Base-by-base conservation (phyloP, 345 rosid genomes). In the Conringia planisiliqua region DNA sequence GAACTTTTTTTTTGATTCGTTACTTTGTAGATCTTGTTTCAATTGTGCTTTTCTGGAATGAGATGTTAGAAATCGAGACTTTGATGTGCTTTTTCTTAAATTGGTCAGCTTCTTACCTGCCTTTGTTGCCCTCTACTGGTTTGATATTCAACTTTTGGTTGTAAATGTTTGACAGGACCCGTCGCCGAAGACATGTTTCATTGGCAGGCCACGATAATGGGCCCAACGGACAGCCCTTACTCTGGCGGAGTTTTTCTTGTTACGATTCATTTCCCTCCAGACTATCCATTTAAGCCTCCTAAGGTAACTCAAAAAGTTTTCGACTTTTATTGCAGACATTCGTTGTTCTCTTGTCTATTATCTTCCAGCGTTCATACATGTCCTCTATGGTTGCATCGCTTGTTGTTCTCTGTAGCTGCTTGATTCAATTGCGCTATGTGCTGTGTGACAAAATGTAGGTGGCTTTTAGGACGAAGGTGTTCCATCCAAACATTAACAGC, bases 401-500 rank as follows among this genome's bases (percentile, higher is more conserved):
- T 62, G 35, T 30, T 36, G 30, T 51, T 29, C 11, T 72, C 36
- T 73, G 11, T 22, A 48, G 29, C 57, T 35, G 59, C 54, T 42
- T 67, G 10, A 17, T 61, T 11, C 42, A 4, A 0, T 66, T 38
- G 18, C 55, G 20, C 32, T 35, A 7, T 40, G 18, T 44, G 26
- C 57, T 9, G 29, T 72, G 51, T 77, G 72, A 18, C 5, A 2
- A 78, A n/a, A 42, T 56, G 32, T 69, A 92, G 98, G 98, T 93
- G 68, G 97, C 98, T 43, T 92, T 92, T 84, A 86, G 96, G 80
- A 92, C 98, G 3, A 92, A 92, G 85, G 98, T 92, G 58, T 92
- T 92, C 79, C 97, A 90, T 71, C 98, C 98, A 12, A 92, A 92
- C 78, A 92, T 92, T 29, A 92, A 92, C 73, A 92, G 98, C 90